phyloP scores from a whole-genome alignment of 108 stramenopile genomes.

The Craspedostauros australis region DNA sequence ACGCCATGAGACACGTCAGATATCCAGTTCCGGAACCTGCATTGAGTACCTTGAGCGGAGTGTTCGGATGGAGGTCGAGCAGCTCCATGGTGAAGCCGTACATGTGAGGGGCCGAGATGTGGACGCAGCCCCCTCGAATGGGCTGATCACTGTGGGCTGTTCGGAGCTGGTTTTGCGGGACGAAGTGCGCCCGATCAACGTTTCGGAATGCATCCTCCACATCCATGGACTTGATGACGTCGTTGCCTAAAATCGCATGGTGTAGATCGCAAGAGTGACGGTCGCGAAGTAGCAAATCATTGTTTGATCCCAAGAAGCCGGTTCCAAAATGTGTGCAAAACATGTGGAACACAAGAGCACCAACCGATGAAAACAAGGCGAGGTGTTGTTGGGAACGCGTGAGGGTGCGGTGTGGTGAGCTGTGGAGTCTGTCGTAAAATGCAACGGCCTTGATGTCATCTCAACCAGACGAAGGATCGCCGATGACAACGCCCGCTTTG shows the following conservation, averaged over 20 bases:
- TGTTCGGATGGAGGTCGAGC: slow-evolving; percentile 60
- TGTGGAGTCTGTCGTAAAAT: no score
- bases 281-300: not conserved
- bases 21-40: slow-evolving; percentile 87
- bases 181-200: slow-evolving; percentile 80
- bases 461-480: no score
- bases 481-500: no score
- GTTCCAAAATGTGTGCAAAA: not conserved
- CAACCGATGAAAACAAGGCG: no score
- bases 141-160: slow-evolving; percentile 77
- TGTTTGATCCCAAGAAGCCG: not conserved
- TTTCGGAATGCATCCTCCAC: slow-evolving; percentile 69
- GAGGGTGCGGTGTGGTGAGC: no score
- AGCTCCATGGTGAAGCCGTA: slow-evolving; percentile 82
- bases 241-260: slow-evolving; percentile 48
- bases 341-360: no score
- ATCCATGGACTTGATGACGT: slow-evolving; percentile 56
- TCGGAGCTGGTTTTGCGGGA: slow-evolving; percentile 22
- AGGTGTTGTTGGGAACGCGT: no score
- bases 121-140: slow-evolving; percentile 70
- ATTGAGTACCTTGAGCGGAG: slow-evolving; percentile 61
- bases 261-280: slow-evolving; percentile 2
- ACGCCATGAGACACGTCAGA: slow-evolving; percentile 73
- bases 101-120: slow-evolving; percentile 92
- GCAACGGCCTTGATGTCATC: no score